These are phyloP conservation scores for Leonotis leonurus DNA, from an alignment of 257 asterid genomes.

Conservation along the genomic window DNA sequence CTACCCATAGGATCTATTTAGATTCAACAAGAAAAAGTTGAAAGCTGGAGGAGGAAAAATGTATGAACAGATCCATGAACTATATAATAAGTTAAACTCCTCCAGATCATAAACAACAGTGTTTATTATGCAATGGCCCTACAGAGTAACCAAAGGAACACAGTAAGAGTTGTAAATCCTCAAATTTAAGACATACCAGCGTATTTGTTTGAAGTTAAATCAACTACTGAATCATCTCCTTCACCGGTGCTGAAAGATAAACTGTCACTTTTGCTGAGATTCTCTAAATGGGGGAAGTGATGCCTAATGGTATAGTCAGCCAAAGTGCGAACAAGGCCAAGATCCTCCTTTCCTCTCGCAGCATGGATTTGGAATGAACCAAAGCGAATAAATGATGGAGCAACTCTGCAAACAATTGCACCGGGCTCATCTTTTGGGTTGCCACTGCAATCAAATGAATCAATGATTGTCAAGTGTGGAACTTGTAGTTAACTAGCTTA, in stretches of 20 bases:
- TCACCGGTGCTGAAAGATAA: constrained; percentile 81
- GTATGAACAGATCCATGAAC: background rate
- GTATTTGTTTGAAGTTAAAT: constrained; percentile 91
- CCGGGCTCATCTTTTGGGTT: constrained; percentile 98
- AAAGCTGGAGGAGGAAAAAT: background rate
- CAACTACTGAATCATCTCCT: constrained; percentile 77
- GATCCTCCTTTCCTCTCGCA: constrained; percentile 67
- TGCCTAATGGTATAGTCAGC: constrained; percentile 81
- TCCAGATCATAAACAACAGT: background rate
- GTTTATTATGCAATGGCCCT: background rate
- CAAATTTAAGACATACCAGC: constrained; percentile 48
- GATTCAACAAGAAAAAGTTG: background rate
- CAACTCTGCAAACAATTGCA: constrained; percentile 90
- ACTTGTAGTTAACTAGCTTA: constrained; percentile 7
- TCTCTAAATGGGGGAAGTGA: constrained; percentile 84
- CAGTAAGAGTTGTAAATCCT: constrained; percentile 5
- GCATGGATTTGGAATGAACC: constrained; percentile 98
- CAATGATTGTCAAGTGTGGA: constrained; percentile 5
- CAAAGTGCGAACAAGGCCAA: constrained; percentile 64
- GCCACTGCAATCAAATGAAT: constrained; percentile 54
- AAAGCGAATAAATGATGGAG: constrained; percentile 89
- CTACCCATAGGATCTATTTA: background rate
- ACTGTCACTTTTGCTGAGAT: constrained; percentile 67
- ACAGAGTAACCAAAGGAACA: too few relatives aligned
- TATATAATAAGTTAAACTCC: background rate